A percentile compares a stretch with the other conserved stretches of the same genome.
Evolutionary conservation across 495 filamentous ascomycete species (phyloP).

Genomic region (Diplogelasinospora grovesii): DNA sequence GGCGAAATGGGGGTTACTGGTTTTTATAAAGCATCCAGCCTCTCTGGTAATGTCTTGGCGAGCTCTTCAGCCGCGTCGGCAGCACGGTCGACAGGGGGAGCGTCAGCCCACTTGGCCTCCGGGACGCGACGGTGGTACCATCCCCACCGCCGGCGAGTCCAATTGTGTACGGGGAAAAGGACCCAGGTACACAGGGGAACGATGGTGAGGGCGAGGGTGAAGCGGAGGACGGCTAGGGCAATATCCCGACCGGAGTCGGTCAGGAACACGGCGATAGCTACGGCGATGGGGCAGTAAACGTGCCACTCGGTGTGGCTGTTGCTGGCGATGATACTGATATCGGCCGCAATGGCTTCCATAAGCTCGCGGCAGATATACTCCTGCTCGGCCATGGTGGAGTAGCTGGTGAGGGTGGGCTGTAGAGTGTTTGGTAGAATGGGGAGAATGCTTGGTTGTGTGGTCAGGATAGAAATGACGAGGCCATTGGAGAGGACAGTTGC

Average conservation of each 20-base stretch:
- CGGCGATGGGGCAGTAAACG: not conserved
- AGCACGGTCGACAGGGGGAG: not conserved
- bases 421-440: too few species aligned
- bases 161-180: not conserved
- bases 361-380: too few species aligned
- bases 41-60: not conserved
- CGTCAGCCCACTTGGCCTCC: conserved; percentile 1
- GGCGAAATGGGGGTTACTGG: too few species aligned
- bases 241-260: not conserved
- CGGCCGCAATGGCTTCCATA: not conserved
- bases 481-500: not conserved
- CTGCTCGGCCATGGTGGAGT: too few species aligned
- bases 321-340: not conserved
- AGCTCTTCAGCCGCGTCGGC: conserved; percentile 1
- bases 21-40: too few species aligned
- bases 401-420: too few species aligned
- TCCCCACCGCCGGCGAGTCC: not conserved
- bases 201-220: not conserved
- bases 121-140: not conserved
- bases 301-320: conserved; percentile 1
- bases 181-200: not conserved
- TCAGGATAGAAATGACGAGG: not conserved
- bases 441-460: not conserved
- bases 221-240: not conserved
- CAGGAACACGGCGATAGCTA: not conserved